phyloP scores from a whole-genome alignment of 306 rosid species.

The Luffa aegyptiaca region DNA sequence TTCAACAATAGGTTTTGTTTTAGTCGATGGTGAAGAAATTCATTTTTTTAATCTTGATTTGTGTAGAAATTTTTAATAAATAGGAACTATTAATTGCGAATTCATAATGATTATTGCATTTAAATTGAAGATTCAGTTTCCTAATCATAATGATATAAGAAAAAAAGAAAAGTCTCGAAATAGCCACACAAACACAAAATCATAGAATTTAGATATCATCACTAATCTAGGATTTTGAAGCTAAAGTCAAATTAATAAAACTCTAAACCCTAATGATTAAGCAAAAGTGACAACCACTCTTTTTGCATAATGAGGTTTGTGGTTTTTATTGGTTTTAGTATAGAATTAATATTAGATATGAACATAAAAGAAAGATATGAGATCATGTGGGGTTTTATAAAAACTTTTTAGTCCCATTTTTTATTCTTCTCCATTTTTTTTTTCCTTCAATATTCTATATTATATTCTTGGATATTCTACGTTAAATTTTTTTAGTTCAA shows the following conservation, averaged over 20 bases:
- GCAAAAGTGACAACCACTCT: background rate
- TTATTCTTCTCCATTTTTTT: background rate
- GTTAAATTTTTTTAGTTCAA: too few species aligned
- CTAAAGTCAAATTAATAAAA: conserved; percentile 6
- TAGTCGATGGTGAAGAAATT: too few species aligned
- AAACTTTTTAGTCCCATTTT: background rate
- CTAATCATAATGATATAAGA: background rate
- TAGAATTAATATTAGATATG: background rate
- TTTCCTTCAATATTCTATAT: background rate
- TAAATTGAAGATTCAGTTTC: background rate
- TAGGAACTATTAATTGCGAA: background rate
- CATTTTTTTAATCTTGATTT: background rate
- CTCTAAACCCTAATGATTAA: background rate
- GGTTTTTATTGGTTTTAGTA: background rate
- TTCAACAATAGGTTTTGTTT: too few species aligned
- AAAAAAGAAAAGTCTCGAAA: background rate
- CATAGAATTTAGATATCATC: background rate
- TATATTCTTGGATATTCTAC: too few species aligned
- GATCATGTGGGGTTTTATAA: background rate
- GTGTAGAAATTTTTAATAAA: background rate
- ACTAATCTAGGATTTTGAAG: background rate
- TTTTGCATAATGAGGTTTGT: background rate
- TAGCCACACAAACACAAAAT: background rate
- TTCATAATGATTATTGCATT: background rate
- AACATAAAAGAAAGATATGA: conserved; percentile 2